A percentile compares a stretch with the other conserved stretches of the same genome.
These are phyloP conservation scores for Globisporangium acanthophoron DNA, from an alignment of 352 stramenopile genomes.

Conservation along the genomic window DNA sequence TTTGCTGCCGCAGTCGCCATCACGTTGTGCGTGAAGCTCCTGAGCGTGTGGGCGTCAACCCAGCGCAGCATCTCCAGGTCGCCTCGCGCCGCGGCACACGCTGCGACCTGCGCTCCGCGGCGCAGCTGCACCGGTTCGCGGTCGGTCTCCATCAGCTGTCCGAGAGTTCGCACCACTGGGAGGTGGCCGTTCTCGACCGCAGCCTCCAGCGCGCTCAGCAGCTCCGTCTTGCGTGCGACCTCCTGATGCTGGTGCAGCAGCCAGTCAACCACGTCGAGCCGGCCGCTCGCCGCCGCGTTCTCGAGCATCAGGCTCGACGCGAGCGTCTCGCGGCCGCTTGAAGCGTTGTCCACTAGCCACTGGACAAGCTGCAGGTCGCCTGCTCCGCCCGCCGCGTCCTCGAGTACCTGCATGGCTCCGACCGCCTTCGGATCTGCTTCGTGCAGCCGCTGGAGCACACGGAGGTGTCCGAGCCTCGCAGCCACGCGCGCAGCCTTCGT, in stretches of 20 bases:
- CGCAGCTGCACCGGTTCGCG: not conserved
- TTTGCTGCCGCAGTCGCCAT: not conserved
- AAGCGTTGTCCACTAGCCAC: not conserved
- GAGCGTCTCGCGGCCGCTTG: too few relatives aligned
- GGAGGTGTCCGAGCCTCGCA: not conserved
- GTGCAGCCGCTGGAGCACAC: not conserved
- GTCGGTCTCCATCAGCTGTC: not conserved
- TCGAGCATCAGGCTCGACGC: not conserved
- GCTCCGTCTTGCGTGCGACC: not conserved
- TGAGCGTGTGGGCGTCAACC: not conserved
- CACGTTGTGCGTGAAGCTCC: not conserved
- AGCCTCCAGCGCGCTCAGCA: not conserved
- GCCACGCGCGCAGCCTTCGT: not conserved
- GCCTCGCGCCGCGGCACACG: not conserved
- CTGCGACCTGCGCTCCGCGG: not conserved
- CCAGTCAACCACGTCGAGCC: not conserved
- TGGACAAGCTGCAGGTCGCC: not conserved
- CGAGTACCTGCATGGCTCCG: not conserved
- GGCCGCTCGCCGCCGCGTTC: not conserved
- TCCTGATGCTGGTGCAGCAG: not conserved
- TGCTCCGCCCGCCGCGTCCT: not conserved
- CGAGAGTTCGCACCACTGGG: not conserved
- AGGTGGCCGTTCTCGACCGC: not conserved
- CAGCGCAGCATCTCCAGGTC: not conserved
- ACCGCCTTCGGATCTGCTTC: not conserved